Base-by-base conservation (phyloP, 805 yeast genomes). In the Suhomyces kilbournensis region DNA sequence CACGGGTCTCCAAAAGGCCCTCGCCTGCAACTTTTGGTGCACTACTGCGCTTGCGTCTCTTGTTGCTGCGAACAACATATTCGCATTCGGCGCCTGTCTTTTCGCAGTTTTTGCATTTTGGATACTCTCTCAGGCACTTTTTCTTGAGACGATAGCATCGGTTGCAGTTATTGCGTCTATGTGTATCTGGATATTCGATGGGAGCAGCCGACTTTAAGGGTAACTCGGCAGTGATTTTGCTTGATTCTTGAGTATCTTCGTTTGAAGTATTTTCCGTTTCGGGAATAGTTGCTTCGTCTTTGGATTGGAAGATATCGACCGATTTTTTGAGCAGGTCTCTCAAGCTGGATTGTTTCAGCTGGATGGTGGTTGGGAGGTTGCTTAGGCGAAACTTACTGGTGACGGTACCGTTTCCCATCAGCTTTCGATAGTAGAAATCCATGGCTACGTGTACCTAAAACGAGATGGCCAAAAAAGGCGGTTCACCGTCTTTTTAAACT, bases 81-180 rank as follows among this genome's bases (percentile, higher is more conserved):
- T 70, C 72, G 53, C 79, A 75, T 28, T 59, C 67, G 28, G 71
- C 56, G 2, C 69, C 66, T 2, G 75, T 60, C 51, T 68, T 68
- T n/a, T 45, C 49, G 55, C 79, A 75, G 56, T 71, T 67, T 42
- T 62, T 58, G 49, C 79, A 75, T 49, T 56, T 60, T 8, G 79
- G 78, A 50, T 67, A 69, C 32, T 64, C 65, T 48, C 77, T 62
- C 45, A 68, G 64, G 55, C 78, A 75, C 58, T 73, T 72, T 57
- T 75, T 75, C 63, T 75, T 75, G 51, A 75, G 63, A 38, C 73
- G 61, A 53, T 75, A 73, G 59, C 78, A 74, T 19, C 77, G 60
- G 34, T 59, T 66, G 53, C 78, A 74, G 61, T 71, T 74, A 55
- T 63, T 65, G 12, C 70, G 65, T 53, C 70, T 74, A 53, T 69